Conservation (phyloP, 139 green algal species). For the Coelastrella sp. region DNA sequence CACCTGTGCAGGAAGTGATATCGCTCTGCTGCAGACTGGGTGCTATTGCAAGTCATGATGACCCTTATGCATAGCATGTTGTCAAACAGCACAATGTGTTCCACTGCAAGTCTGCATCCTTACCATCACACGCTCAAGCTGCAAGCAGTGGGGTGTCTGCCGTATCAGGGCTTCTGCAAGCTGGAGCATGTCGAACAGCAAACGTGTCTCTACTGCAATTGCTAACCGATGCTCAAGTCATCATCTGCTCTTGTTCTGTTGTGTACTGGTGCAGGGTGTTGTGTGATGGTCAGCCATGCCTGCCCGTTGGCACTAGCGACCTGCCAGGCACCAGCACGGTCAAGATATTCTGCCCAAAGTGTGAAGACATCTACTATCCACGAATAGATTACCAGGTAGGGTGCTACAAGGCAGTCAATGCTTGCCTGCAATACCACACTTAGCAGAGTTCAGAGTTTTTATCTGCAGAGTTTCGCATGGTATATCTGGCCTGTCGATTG, state of each 20-base stretch:
- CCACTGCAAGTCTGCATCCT: no score
- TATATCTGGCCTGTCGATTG: no score
- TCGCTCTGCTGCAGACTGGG: background rate
- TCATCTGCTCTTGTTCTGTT: background rate
- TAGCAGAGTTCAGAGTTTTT: no score
- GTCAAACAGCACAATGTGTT: no score
- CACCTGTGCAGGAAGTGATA: background rate
- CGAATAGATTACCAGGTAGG: conserved; percentile 73
- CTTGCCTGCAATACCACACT: no score
- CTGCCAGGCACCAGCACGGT: conserved; percentile 91
- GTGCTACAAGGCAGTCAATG: background rate
- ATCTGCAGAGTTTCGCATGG: no score
- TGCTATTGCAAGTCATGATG: background rate
- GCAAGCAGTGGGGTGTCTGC: no score
- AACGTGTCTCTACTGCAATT: background rate
- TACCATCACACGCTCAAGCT: no score
- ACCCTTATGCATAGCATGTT: no score
- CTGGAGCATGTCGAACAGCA: background rate
- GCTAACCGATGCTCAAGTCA: background rate
- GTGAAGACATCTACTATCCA: conserved; percentile 95
- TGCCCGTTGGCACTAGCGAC: conserved; percentile 92
- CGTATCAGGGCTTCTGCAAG: no score
- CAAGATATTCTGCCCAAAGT: conserved; percentile 95
- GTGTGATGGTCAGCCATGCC: conserved; percentile 92
- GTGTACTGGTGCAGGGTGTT: conserved; percentile 66